These are phyloP conservation scores for Verticillium nubilum DNA, from an alignment of 2,329 filamentous ascomycete species.

Conservation along the genomic window DNA sequence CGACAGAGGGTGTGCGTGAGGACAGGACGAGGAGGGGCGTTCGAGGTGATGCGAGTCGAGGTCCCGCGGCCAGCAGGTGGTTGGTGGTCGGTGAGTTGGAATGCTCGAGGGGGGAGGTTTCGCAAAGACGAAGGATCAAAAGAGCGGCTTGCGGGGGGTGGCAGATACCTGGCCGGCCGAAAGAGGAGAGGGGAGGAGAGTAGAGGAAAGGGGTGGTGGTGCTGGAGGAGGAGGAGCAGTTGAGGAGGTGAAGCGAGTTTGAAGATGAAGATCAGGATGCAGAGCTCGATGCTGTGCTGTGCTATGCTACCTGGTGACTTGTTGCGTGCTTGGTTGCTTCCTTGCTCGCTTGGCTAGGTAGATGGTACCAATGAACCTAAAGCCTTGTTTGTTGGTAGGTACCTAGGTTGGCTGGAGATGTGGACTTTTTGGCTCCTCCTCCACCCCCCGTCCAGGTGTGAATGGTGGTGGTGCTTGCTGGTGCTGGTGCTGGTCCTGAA, in stretches of 20 bases:
- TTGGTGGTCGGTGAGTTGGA: not conserved
- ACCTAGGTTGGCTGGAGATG: not conserved
- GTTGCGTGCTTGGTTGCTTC: not conserved
- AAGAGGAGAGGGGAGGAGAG: not conserved
- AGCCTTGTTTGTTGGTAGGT: not conserved
- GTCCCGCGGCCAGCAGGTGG: not conserved
- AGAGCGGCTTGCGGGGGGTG: not conserved
- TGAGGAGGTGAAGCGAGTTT: conserved; percentile 8
- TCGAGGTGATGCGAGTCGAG: not conserved
- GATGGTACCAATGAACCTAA: not conserved
- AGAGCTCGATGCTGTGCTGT: not conserved
- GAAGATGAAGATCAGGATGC: conserved; percentile 6
- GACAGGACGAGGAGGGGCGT: not conserved
- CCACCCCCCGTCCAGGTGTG: not conserved
- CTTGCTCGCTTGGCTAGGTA: not conserved
- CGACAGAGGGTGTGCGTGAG: not conserved
- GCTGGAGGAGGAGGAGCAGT: conserved; percentile 5
- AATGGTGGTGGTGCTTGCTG: not conserved
- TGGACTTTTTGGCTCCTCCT: not conserved
- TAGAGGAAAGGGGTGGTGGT: not conserved
- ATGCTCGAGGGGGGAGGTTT: not conserved
- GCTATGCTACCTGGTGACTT: not conserved
- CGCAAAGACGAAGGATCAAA: not conserved
- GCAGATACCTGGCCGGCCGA: not conserved
- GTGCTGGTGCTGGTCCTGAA: not conserved